Percentiles rank a stretch among this genome's conserved stretches.
Conservation (phyloP, 2,329 filamentous ascomycete species). For the Epichloe brachyelytri region DNA sequence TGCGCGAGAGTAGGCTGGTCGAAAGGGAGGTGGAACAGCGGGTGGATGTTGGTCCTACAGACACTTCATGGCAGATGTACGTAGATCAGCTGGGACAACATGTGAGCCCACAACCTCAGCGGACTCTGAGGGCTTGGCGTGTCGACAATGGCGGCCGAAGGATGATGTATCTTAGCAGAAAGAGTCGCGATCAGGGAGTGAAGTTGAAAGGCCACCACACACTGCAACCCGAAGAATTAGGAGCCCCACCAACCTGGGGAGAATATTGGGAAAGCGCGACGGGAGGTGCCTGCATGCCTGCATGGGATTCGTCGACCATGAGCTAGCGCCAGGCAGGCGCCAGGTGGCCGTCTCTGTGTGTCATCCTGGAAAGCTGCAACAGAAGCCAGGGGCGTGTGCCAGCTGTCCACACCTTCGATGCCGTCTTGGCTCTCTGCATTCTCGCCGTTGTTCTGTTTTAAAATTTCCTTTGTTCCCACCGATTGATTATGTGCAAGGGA, state of each 20-base stretch:
- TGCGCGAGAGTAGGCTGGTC: slow-evolving; percentile 8
- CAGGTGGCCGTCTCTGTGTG: neutral
- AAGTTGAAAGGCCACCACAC: slow-evolving; percentile 1
- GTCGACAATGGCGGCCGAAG: neutral
- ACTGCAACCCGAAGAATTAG: neutral
- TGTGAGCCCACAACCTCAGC: neutral
- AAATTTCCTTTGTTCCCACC: neutral
- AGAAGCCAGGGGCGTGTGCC: neutral
- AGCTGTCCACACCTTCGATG: neutral
- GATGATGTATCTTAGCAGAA: neutral
- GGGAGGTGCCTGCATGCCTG: neutral
- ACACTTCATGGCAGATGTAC: neutral
- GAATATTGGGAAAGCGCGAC: neutral
- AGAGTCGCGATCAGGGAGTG: neutral
- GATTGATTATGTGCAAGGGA: neutral
- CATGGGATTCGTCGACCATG: neutral
- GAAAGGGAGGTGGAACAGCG: neutral
- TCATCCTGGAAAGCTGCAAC: neutral
- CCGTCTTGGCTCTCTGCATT: neutral
- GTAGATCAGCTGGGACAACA: neutral
- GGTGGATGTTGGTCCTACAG: neutral
- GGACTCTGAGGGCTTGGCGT: neutral
- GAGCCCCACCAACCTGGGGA: neutral
- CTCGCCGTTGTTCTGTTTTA: neutral
- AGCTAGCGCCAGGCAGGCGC: neutral